Evolutionary conservation across 2,329 filamentous ascomycete genomes (phyloP).

Genomic region (Colletotrichum australisinense): DNA sequence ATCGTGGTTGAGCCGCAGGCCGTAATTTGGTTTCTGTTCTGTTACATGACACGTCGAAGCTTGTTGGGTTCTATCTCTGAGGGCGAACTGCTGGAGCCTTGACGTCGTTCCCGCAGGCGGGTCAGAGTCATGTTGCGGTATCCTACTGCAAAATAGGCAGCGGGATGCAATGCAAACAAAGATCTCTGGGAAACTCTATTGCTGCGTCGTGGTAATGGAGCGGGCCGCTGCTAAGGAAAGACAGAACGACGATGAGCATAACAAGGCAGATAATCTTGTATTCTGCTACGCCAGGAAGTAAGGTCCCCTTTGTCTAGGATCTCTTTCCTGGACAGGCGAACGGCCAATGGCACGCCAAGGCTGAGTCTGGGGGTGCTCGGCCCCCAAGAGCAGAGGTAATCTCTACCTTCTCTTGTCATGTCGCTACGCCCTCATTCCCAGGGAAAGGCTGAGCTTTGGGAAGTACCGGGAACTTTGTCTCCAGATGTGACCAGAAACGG

Average conservation of each 20-base stretch:
- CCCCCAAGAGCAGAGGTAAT: constrained; percentile 3
- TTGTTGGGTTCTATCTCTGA: not conserved
- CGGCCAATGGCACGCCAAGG: constrained; percentile 4
- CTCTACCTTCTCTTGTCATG: not conserved
- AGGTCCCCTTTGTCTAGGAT: constrained; percentile 11
- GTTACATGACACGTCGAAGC: constrained; percentile 18
- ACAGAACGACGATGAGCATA: not conserved
- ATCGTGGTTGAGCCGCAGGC: constrained; percentile 2
- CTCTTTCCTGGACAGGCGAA: not conserved
- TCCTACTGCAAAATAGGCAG: not conserved
- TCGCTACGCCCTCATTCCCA: not conserved
- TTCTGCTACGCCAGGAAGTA: not conserved
- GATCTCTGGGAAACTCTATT: constrained; percentile 29
- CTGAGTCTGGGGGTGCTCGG: constrained; percentile 19
- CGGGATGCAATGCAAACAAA: constrained; percentile 15
- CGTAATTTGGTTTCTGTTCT: not conserved
- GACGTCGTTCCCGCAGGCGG: constrained; percentile 17
- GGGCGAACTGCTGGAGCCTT: not conserved
- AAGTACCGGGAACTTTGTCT: not conserved
- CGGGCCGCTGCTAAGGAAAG: constrained; percentile 8
- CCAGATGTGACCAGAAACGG: not conserved
- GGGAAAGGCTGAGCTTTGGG: not conserved
- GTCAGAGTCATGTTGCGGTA: constrained; percentile 2
- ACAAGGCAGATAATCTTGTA: not conserved
- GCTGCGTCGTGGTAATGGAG: constrained; percentile 1